Evolutionary conservation across 176 grass and related monocot genomes (phyloP).

Genomic region (Cenchrus americanus): DNA sequence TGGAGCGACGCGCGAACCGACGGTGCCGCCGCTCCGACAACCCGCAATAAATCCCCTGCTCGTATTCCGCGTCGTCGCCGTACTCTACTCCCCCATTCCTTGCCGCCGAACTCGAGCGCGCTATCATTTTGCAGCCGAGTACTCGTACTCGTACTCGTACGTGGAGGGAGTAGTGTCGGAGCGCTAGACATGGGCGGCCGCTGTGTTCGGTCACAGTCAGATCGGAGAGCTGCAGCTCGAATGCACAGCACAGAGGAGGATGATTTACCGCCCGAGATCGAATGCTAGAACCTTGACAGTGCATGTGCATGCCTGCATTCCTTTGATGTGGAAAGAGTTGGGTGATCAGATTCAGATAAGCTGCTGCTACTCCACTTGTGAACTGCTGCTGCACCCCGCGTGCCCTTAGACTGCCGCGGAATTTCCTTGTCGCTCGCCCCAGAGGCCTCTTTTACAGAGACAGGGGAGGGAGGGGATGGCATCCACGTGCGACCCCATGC

Average conservation of each 20-base stretch:
- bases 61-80: not conserved
- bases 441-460: not conserved
- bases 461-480: not conserved
- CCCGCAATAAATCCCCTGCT: not conserved
- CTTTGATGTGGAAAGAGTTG: not conserved
- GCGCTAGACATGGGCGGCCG: too few relatives aligned
- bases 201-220: too few relatives aligned
- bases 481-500: conserved; percentile 30
- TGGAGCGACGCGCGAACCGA: conserved; percentile 14
- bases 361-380: too few relatives aligned
- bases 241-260: too few relatives aligned
- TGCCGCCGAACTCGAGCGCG: not conserved
- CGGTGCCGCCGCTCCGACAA: not conserved
- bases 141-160: too few relatives aligned
- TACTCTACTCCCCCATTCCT: not conserved
- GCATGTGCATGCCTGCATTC: not conserved
- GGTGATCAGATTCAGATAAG: too few relatives aligned
- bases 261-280: too few relatives aligned
- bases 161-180: too few relatives aligned
- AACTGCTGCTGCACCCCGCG: not conserved
- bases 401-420: not conserved
- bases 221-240: too few relatives aligned
- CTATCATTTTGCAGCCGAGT: too few relatives aligned
- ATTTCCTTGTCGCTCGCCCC: not conserved
- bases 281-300: too few relatives aligned